Conservation (phyloP, 1,284 basidiomycete genomes). For the Leccinum griseonigrum region DNA sequence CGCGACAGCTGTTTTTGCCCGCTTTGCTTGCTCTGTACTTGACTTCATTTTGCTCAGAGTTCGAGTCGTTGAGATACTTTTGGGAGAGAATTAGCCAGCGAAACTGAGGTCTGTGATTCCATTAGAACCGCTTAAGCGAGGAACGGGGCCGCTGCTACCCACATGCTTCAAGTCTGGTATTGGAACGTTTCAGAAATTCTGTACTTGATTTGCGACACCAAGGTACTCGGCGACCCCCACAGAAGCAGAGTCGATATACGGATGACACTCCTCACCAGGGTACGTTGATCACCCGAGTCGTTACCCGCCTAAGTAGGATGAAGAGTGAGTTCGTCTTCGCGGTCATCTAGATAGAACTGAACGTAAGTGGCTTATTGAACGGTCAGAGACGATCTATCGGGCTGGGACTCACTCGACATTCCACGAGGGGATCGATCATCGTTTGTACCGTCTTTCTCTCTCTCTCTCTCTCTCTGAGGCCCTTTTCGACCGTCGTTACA, state of each 20-base stretch:
- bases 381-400: neutral
- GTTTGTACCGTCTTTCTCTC: slow-evolving; percentile 76
- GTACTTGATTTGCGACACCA: slow-evolving; percentile 87
- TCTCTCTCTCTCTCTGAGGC: slow-evolving; percentile 51
- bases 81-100: slow-evolving; percentile 65
- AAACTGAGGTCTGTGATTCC: slow-evolving; percentile 80
- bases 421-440: slow-evolving; percentile 84
- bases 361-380: neutral
- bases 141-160: slow-evolving; percentile 28
- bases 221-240: slow-evolving; percentile 49
- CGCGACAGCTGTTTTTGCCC: neutral
- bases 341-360: slow-evolving; percentile 91
- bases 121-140: slow-evolving; percentile 1
- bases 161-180: slow-evolving; percentile 95
- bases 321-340: slow-evolving; percentile 93
- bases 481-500: slow-evolving; percentile 94
- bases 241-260: neutral
- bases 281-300: slow-evolving; percentile 89
- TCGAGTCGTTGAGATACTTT: neutral
- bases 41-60: neutral
- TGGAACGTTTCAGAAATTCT: slow-evolving; percentile 89
- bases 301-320: slow-evolving; percentile 94
- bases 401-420: slow-evolving; percentile 66
- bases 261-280: slow-evolving; percentile 52
- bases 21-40: neutral